Evolutionary conservation across 129 eudicot genomes (phyloP), one percentile per base, ranked within the genome.

Genomic region (Saposhnikovia divaricata): DNA sequence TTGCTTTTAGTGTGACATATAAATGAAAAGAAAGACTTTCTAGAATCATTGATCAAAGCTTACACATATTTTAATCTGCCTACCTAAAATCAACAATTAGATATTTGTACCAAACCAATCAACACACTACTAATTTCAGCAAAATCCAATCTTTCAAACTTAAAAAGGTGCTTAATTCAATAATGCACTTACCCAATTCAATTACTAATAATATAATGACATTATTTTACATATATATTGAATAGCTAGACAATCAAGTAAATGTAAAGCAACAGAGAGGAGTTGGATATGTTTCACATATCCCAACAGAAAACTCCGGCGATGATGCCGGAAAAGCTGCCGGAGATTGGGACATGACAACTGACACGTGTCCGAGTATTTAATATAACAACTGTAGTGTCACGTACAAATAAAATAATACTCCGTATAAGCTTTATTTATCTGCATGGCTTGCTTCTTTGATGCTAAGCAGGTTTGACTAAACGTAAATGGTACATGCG

Each of bases 251-350:
- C 23, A n/a, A 4, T 37, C 40, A 75, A 23, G 51, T 44, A 27
- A 75, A 2, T 2, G 0, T 44, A 44, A 42, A 43, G 14, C 10
- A 43, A 46, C 31, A 9, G 2, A 0, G 42, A 48, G 40, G 31
- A 45, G 8, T 16, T 15, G 42, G 16, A 14, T 2, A 66, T 66
- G 78, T 75, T 47, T 75, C 78, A 25, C 53, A 31, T 21, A 75
- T 75, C 42, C 78, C 78, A 25, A 75, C 78, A 44, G 40, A 14
- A 15, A 12, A 47, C 18, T 15, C 66, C 78, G 66, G 44, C 78
- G 8, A 75, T 57, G 12, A 21, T 18, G 78, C 44, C 78, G 65
- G 47, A 40, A 42, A 19, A 19, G 2, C 42, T 3, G 76, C 63
- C 78, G 78, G 61, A 47, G 78, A 75, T 16, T 16, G 2, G 44